Base-by-base conservation (phyloP, 1,284 basidiomycete species). In the Rhodotorula sp. region DNA sequence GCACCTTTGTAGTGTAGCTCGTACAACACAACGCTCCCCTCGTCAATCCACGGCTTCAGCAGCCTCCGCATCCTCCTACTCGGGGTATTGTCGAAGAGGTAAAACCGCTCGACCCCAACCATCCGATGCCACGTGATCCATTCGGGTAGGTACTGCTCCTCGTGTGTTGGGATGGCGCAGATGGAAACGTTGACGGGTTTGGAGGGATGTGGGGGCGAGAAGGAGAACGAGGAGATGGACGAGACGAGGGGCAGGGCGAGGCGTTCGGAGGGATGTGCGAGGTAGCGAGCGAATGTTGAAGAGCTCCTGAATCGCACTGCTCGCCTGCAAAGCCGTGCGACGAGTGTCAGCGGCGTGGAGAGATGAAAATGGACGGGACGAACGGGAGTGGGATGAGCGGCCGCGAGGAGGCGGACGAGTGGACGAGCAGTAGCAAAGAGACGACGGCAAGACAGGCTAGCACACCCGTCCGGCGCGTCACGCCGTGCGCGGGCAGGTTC, bases 71-170 rank as follows among this genome's bases (percentile, higher is more conserved):
- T 73, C 54, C 48, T n/a, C 13, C 30, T 7, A 15, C 40, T 58
- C 13, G 71, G 71, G 24, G 7, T 5, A 48, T 73, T 73, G 64
- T 73, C 68, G 40, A 73, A 73, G 20, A 73, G 51, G 57, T 63
- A 70, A 53, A 73, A 63, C 44, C 68, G 69, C 63, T 73, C 65
- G 18, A 72, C 62, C n/a, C 71, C 71, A 26, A 64, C 52, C 44
- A 72, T 44, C 18, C 65, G 61, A 30, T 72, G 71, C 68, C 67
- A 72, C 18, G 65, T 69, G 52, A 72, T 30, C 71, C 71, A 72
- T 52, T 72, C 71, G 3, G 65, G 64, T 8, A 72, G 34, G 59
- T 57, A 72, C 51, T 55, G 55, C 54, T 69, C 62, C 62, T 72
- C 71, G 64, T 72, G 71, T 9, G 71, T 69, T 51, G 67, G 60